Base-by-base conservation (phyloP, 1,284 basidiomycete species). In the Xanthoconium separans region DNA sequence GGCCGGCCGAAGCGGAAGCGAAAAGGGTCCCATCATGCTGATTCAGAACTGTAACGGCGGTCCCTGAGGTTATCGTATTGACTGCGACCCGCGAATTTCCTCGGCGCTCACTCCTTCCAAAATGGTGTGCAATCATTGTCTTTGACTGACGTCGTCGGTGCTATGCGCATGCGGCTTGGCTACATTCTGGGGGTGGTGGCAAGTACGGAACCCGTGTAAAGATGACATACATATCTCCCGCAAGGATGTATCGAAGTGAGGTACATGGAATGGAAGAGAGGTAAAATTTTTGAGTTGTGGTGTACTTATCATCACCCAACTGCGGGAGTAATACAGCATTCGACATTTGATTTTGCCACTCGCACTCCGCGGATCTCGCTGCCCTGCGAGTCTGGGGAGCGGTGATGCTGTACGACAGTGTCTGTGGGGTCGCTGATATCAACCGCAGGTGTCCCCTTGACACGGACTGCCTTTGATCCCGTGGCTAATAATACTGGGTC, bases 291-390 rank as follows among this genome's bases (percentile, higher is more conserved):
- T 10, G 47, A 50, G 41, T 36, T 34, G 48, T 30, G 44, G 27
- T 18, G 43, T 18, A 44, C 33, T 31, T 52, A 30, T 50, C 43
- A 55, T 58, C 46, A 44, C 40, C 31, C 36, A 16, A n/a, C 29
- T 47, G 40, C 61, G 58, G 62, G 50, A 16, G 50, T 29, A 58
- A 44, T 61, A 58, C 45, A 53, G 47, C 43, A 31, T 43, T 51
- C 10, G 30, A 61, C 42, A 57, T 54, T 61, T 54, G 47, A 55
- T 40, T 47, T 54, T 31, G 20, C 30, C 47, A 36, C 12, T 22
- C 4, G 33, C 47, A 44, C 51, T 66, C 64, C 62, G 62, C 64
- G 62, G 62, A 63, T 53, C 57, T 62, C 33, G 46, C 12, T 50
- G 40, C 31, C 27, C 18, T 40, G 33, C 30, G 43, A 42, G 37